phyloP scores from a whole-genome alignment of 306 rosid genomes.

The Vigna hirtella region DNA sequence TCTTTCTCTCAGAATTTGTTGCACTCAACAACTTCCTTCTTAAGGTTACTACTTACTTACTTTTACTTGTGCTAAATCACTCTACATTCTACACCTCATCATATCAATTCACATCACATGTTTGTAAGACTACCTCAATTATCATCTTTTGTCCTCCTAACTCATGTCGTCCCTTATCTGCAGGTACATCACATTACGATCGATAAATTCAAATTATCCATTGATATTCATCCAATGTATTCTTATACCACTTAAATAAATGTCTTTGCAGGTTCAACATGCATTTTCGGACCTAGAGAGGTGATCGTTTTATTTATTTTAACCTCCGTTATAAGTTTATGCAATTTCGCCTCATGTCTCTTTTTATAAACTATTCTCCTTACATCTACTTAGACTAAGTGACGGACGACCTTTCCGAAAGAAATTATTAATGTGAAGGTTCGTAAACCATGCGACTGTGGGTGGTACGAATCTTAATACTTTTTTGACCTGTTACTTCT shows the following conservation, averaged over 20 bases:
- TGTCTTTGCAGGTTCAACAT: conserved; percentile 75
- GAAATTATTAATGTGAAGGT: conserved; percentile 12
- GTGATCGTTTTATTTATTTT: conserved; percentile 45
- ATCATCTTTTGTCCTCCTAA: background rate
- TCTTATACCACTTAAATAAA: conserved; percentile 26
- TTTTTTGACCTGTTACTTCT: background rate
- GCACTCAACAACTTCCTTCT: conserved; percentile 89
- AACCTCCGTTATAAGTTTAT: background rate
- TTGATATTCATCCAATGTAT: background rate
- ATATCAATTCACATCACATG: background rate
- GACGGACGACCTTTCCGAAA: conserved; percentile 13
- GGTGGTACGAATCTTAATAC: conserved; percentile 16
- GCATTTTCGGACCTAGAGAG: conserved; percentile 84
- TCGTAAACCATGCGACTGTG: conserved; percentile 19
- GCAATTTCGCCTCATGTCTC: conserved; percentile 25
- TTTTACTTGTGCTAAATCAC: background rate
- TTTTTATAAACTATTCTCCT: background rate
- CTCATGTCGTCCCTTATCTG: background rate
- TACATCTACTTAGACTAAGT: conserved; percentile 5
- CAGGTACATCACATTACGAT: background rate
- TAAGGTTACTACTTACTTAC: conserved; percentile 61
- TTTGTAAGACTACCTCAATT: conserved; percentile 6
- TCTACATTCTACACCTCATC: background rate
- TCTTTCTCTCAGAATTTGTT: conserved; percentile 64
- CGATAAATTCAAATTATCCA: background rate